Conservation (phyloP, 192 early-diverging fungal genomes). For the Coemansia sp. region DNA sequence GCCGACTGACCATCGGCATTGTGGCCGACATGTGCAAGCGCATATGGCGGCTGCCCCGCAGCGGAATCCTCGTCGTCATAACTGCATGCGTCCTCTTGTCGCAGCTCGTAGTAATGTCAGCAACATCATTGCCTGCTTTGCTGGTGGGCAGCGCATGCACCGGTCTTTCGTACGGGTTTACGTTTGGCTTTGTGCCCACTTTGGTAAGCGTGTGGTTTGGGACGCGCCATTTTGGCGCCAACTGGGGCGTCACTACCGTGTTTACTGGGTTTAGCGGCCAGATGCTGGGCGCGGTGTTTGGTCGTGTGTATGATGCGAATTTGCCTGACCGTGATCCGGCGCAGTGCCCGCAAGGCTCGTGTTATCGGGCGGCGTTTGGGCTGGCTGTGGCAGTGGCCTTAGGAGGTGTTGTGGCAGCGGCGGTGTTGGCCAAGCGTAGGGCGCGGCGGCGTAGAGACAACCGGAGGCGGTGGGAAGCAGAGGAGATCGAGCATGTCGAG, state of each 20-base stretch:
- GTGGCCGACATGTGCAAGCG: constrained; percentile 47
- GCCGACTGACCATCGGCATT: constrained; percentile 44
- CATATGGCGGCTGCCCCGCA: constrained; percentile 41
- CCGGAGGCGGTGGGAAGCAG: constrained; percentile 45
- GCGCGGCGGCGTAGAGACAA: constrained; percentile 37
- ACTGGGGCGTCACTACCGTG: constrained; percentile 58
- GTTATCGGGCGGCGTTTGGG: constrained; percentile 47
- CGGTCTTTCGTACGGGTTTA: constrained; percentile 48
- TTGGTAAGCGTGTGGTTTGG: constrained; percentile 57
- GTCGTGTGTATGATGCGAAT: constrained; percentile 58
- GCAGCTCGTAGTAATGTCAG: constrained; percentile 35
- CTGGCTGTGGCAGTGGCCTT: constrained; percentile 19
- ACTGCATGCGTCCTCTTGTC: constrained; percentile 30
- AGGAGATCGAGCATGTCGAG: constrained; percentile 35
- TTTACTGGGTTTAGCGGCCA: constrained; percentile 63
- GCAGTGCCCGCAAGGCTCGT: constrained; percentile 38
- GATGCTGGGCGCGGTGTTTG: constrained; percentile 60
- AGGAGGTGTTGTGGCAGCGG: constrained; percentile 25
- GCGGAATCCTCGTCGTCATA: constrained; percentile 41
- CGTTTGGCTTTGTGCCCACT: constrained; percentile 52
- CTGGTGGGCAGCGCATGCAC: constrained; percentile 45
- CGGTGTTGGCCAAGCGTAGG: constrained; percentile 28
- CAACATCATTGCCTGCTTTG: constrained; percentile 22
- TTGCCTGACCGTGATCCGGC: constrained; percentile 49
- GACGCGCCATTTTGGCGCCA: constrained; percentile 50